Conservation (phyloP, 2,329 filamentous ascomycete species). For the Dendryphion nanum region DNA sequence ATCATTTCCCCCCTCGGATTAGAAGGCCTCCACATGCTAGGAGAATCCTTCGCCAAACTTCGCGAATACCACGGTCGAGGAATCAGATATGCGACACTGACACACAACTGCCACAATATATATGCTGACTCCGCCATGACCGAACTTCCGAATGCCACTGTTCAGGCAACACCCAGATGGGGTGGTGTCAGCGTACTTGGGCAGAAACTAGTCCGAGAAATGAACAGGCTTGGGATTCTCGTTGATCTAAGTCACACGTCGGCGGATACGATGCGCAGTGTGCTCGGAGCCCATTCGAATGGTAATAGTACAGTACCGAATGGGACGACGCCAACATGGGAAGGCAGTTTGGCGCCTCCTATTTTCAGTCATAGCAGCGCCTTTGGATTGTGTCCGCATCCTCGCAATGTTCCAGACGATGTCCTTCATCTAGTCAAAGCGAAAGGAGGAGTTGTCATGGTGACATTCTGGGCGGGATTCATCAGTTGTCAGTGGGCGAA, state of each 20-base stretch:
- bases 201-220: slow-evolving; percentile 70
- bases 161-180: slow-evolving; percentile 56
- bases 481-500: slow-evolving; percentile 60
- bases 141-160: neutral
- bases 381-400: slow-evolving; percentile 78
- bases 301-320: slow-evolving; percentile 11
- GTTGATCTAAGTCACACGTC: slow-evolving; percentile 82
- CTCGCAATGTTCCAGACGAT: slow-evolving; percentile 85
- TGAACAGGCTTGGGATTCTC: slow-evolving; percentile 95
- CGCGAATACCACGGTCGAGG: slow-evolving; percentile 75
- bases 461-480: slow-evolving; percentile 84
- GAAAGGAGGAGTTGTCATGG: slow-evolving; percentile 77
- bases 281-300: slow-evolving; percentile 59
- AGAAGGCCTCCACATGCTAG: slow-evolving; percentile 87
- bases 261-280: slow-evolving; percentile 80
- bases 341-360: slow-evolving; percentile 73
- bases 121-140: slow-evolving; percentile 76
- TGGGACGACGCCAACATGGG: slow-evolving; percentile 49
- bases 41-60: slow-evolving; percentile 75
- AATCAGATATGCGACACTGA: slow-evolving; percentile 83
- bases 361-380: slow-evolving; percentile 90
- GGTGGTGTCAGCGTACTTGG: slow-evolving; percentile 72
- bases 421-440: slow-evolving; percentile 74
- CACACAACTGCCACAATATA: slow-evolving; percentile 89
- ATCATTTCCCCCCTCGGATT: slow-evolving; percentile 73